A percentile compares a stretch with the other conserved stretches of the same genome.
Conservation (phyloP, 2,329 filamentous ascomycete genomes). For the Dryadomyces quercus-mongolicae region DNA sequence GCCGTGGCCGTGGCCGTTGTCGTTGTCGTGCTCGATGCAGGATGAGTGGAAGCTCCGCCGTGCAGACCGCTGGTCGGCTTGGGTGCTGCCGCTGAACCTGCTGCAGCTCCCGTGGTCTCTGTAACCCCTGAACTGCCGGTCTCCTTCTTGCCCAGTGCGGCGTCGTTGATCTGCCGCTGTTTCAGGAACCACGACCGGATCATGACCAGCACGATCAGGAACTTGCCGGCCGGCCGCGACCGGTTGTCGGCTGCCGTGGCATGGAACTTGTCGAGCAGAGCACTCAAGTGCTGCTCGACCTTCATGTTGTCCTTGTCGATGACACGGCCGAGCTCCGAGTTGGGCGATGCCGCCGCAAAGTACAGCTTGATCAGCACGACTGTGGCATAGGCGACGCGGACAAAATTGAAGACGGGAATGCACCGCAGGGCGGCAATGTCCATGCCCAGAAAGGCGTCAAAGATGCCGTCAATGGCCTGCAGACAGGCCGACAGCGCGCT, state of each 20-base stretch:
- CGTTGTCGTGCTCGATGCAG: background rate
- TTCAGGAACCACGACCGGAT: conserved; percentile 57
- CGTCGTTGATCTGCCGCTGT: conserved; percentile 12
- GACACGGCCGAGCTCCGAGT: conserved; percentile 56
- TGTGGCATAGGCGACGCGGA: conserved; percentile 58
- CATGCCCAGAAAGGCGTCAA: conserved; percentile 53
- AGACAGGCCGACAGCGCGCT: conserved; percentile 56
- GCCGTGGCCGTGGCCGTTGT: background rate
- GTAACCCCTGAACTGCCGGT: too few species aligned
- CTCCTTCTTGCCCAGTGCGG: background rate
- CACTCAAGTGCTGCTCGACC: conserved; percentile 53
- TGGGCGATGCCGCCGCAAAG: conserved; percentile 50
- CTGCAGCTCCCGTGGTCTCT: too few species aligned
- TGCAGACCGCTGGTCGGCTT: too few species aligned
- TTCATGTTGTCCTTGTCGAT: conserved; percentile 58
- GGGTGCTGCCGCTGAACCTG: background rate
- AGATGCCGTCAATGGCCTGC: conserved; percentile 51
- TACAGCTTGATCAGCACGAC: conserved; percentile 66
- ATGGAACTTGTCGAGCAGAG: conserved; percentile 56
- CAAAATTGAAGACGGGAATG: conserved; percentile 58
- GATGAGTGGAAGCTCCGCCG: too few species aligned
- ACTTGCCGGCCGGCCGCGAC: conserved; percentile 56
- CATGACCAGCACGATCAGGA: conserved; percentile 58
- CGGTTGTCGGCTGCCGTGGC: conserved; percentile 49
- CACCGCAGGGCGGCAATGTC: conserved; percentile 46